Evolutionary conservation across 2,329 filamentous ascomycete genomes (phyloP).

Genomic region (Penicillium sp.): DNA sequence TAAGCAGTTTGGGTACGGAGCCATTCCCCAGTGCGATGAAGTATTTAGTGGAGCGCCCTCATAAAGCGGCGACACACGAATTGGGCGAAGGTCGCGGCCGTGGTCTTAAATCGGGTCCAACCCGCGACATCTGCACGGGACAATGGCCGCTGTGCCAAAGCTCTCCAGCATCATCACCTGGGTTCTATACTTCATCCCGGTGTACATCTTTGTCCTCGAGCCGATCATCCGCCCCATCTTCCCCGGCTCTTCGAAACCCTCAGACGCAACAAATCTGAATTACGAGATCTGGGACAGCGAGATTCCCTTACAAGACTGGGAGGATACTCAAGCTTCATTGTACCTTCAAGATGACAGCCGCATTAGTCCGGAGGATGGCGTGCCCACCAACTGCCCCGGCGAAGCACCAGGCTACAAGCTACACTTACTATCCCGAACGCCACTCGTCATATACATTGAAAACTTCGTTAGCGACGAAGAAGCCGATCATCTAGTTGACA

Average conservation of each 20-base stretch:
- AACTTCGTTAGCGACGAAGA: constrained; percentile 52
- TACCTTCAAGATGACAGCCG: constrained; percentile 32
- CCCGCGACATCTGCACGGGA: background rate
- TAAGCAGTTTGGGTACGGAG: too few relatives aligned
- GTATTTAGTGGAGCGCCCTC: too few relatives aligned
- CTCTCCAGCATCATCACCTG: constrained; percentile 34
- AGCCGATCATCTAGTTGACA: constrained; percentile 49
- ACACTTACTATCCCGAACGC: constrained; percentile 53
- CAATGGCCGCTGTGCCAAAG: constrained; percentile 28
- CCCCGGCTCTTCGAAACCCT: constrained; percentile 8
- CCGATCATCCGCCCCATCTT: constrained; percentile 31
- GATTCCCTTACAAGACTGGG: constrained; percentile 11
- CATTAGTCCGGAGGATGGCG: constrained; percentile 36
- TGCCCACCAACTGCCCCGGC: constrained; percentile 25
- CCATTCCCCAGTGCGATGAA: too few relatives aligned
- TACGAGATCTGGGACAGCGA: background rate
- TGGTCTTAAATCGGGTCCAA: too few relatives aligned
- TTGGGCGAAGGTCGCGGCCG: too few relatives aligned
- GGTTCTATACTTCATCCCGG: constrained; percentile 36
- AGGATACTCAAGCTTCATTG: constrained; percentile 13
- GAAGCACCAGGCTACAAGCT: constrained; percentile 32
- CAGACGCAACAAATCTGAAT: constrained; percentile 3
- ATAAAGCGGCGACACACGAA: too few relatives aligned
- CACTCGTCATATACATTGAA: constrained; percentile 59
- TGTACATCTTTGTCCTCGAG: constrained; percentile 37